Evolutionary conservation across 192 early-diverging fungal genomes (phyloP), one percentile per base, ranked within the genome.

Genomic region (Podila minutissima): DNA sequence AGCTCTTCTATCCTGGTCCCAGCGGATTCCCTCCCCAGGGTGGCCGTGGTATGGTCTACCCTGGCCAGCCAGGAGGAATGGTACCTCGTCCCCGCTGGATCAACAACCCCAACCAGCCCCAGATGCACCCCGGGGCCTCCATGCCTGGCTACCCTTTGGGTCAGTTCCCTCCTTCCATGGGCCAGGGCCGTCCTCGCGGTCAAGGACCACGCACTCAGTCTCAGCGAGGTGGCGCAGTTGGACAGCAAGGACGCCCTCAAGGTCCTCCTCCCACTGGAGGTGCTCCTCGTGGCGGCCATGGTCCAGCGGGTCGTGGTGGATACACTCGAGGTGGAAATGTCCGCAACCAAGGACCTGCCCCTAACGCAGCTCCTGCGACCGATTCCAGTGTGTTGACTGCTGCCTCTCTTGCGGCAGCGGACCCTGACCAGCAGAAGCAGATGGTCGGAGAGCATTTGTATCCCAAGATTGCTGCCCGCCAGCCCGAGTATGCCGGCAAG

Each of bases 381-480:
- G 58, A 81, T n/a, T 72, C 74, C 37, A 57, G 68, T 5, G 71
- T 77, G 17, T 84, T 95, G 68, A 92, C 89, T 64, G 92, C 95
- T n/a, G 92, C 94, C 70, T 84, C 90, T 20, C 89, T 98, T 41
- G 94, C 95, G 49, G 86, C 91, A 64, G 91, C 94, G 41, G 87
- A 91, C 37, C 85, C 92, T 38, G 97, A 97, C 57, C 87, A 93
- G 70, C 97, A 98, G 88, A 99, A 99, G 88, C 95, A 95, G 82
- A 92, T 95, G 86, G 92, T 99, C 28, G 98, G 98, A 71, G 97
- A 99, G 88, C 90, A 92, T 59, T 88, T 99, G 59, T 99, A 95
- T 87, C 96, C 96, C 13, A 86, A 92, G 55, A 96, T 99, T 67
- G 81, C 82, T 55, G 67, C 82, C 22, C 91, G 89, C 60, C 89